A percentile compares a stretch with the other conserved stretches of the same genome.
Conservation (phyloP, 2,329 filamentous ascomycete genomes). For the Arthrobotrys iridis region DNA sequence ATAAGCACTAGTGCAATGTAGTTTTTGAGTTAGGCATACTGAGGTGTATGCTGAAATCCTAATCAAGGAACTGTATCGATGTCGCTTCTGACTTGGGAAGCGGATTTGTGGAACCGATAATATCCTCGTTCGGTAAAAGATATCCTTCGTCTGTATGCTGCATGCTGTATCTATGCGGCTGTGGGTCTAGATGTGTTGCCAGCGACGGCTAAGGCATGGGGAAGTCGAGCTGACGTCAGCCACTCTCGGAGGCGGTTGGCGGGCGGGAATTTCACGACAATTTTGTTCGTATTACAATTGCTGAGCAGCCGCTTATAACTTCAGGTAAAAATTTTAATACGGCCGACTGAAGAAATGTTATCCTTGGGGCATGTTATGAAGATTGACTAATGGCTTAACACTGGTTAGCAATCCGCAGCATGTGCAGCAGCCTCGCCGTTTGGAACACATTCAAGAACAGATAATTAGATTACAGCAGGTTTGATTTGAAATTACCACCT, state of each 20-base stretch:
- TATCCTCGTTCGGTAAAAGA: background rate
- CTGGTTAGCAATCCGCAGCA: background rate
- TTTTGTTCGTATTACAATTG: background rate
- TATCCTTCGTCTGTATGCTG: background rate
- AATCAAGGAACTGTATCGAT: background rate
- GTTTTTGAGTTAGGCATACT: background rate
- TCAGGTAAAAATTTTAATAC: background rate
- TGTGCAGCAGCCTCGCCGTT: too few relatives aligned
- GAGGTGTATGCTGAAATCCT: background rate
- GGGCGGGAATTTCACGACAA: background rate
- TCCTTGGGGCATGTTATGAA: background rate
- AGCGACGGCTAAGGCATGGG: slow-evolving; percentile 1
- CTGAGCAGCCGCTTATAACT: background rate
- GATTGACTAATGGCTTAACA: background rate
- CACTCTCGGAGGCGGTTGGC: background rate
- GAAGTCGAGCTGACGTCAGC: slow-evolving; percentile 40
- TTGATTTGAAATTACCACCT: too few relatives aligned
- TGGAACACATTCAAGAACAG: too few relatives aligned
- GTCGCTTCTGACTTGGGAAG: background rate
- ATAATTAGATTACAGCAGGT: too few relatives aligned
- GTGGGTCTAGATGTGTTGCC: background rate
- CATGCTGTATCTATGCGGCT: too few relatives aligned
- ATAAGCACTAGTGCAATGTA: slow-evolving; percentile 6
- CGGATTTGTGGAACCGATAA: background rate
- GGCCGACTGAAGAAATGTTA: background rate